Base-by-base conservation (phyloP, 768 basidiomycete genomes). In the Trametes elegans region DNA sequence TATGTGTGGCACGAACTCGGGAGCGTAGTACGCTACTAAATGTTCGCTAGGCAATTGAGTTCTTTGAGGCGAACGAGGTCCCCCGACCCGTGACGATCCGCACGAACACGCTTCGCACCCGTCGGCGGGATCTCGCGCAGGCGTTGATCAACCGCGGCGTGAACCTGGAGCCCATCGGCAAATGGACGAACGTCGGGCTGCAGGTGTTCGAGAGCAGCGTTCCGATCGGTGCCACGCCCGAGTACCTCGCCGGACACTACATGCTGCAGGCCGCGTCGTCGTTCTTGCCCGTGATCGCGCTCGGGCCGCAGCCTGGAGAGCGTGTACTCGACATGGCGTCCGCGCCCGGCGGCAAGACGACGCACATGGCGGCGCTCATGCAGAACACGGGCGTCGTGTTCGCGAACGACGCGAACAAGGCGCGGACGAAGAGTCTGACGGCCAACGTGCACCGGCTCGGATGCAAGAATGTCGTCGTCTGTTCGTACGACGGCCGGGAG, bases 241-340 rank as follows among this genome's bases (percentile, higher is more conserved):
- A 99, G 74, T 99, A 99, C 72, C 84, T 99, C 34, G 94, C 97
- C 0, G 97, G 97, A 2, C 95, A 99, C 69, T 99, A 99, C 73
- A 98, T 99, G 92, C 88, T 98, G 23, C 97, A 99, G 76, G 93
- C 97, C 6, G 97, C 97, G 10, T 96, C 94, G 5, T 98, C 97
- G 0, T 98, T 99, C 80, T 81, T 99, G n/a, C 97, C 97, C 49
- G 97, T 98, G 66, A 95, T 98, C 60, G 93, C 97, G 3, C 87
- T 99, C 34, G 78, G 83, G 23, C 97, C 97, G 5, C 89, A 95
- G 66, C 93, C 93, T 2, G 82, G 90, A 56, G 97, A 98, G 67
- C 88, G 95, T 10, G 83, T 98, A 10, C 80, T 99, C 54, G 97
- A 99, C 69, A 98, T 99, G 96, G 95, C 96, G 2, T 96, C 94